Conservation (phyloP, 1,139 yeast genomes). For the Geotrichum carabidarum region DNA sequence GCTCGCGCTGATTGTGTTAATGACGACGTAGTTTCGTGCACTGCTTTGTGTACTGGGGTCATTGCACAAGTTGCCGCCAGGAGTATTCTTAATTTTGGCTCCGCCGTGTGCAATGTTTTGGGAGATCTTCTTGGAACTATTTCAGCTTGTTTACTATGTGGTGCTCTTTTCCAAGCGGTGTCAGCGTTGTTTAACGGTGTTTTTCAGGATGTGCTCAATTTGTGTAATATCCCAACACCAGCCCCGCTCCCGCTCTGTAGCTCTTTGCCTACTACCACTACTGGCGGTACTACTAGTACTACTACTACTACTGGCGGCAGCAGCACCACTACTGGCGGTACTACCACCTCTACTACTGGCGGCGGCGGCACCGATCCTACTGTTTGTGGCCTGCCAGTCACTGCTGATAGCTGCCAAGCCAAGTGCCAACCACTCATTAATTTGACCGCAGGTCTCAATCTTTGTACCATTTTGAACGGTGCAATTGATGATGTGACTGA, state of each 20-base stretch:
- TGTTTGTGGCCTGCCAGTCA: not conserved
- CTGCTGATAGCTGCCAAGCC: not conserved
- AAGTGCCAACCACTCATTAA: not conserved
- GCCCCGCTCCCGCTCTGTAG: not conserved
- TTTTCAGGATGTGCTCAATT: not conserved
- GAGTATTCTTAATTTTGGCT: too few relatives aligned
- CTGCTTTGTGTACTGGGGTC: not conserved
- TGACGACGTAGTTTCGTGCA: not conserved
- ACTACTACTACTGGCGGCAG: not conserved
- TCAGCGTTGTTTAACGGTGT: not conserved
- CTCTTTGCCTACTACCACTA: not conserved
- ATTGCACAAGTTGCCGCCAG: not conserved
- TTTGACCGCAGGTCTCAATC: not conserved
- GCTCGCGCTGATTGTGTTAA: not conserved
- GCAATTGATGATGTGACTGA: slow-evolving; percentile 21
- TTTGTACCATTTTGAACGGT: slow-evolving; percentile 10
- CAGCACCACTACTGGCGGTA: not conserved
- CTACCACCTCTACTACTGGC: not conserved
- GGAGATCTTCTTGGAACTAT: slow-evolving; percentile 19
- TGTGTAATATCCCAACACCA: not conserved
- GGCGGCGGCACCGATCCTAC: not conserved
- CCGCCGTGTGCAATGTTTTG: slow-evolving; percentile 1
- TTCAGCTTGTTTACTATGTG: slow-evolving; percentile 18
- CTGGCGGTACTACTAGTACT: not conserved
- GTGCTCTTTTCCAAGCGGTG: slow-evolving; percentile 8